Evolutionary conservation across 345 rosid species (phyloP).

Genomic region (Orychophragmus violaceus): DNA sequence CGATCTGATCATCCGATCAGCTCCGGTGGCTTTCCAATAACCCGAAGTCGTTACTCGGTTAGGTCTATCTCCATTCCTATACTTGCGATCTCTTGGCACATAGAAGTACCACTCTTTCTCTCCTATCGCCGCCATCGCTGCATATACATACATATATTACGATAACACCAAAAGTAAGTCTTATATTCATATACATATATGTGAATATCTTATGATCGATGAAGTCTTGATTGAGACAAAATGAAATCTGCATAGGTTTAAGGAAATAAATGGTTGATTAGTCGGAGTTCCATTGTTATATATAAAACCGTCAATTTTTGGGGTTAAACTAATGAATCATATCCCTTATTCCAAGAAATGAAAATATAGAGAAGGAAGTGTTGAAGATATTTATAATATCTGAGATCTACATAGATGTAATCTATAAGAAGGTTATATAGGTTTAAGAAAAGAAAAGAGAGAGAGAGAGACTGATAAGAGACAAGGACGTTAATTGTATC

Average conservation of each 20-base stretch:
- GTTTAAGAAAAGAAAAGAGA: neutral
- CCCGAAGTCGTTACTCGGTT: constrained; percentile 96
- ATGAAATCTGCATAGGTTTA: neutral
- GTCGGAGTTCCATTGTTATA: neutral
- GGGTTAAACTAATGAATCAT: neutral
- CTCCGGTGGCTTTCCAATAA: constrained; percentile 99
- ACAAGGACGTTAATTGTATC: neutral
- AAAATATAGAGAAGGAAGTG: neutral
- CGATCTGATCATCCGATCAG: constrained; percentile 86
- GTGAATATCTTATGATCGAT: neutral
- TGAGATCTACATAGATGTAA: neutral
- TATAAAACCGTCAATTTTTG: neutral
- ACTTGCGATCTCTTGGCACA: constrained; percentile 93
- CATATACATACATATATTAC: constrained; percentile 10
- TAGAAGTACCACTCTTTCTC: constrained; percentile 99
- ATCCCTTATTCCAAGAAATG: neutral
- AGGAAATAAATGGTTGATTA: neutral
- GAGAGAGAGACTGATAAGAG: neutral
- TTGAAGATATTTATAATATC: neutral
- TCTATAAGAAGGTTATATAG: neutral
- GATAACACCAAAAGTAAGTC: neutral
- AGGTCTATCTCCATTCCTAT: constrained; percentile 93
- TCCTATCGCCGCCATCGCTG: constrained; percentile 96
- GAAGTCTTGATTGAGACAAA: neutral
- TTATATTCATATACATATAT: neutral